Evolutionary conservation across 345 rosid species (phyloP).

Genomic region (Ceriops zippeliana): DNA sequence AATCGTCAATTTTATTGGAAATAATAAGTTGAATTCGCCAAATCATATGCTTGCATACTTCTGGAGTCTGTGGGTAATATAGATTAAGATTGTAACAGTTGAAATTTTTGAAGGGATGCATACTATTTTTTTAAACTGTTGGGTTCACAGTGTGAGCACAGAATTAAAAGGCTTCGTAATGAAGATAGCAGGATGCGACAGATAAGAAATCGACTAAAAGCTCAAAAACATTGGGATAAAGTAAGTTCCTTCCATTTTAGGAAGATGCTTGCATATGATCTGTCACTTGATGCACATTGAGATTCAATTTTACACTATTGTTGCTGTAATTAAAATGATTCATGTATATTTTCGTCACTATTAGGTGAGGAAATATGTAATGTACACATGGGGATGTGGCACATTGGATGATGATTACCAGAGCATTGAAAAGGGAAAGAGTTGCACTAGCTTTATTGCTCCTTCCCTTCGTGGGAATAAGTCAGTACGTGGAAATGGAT

Average conservation of each 20-base stretch:
- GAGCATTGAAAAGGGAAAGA: conserved; percentile 22
- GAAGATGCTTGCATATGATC: conserved; percentile 1
- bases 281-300: not conserved
- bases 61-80: not conserved
- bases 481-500: conserved; percentile 31
- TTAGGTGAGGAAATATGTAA: conserved; percentile 90
- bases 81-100: not conserved
- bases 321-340: conserved; percentile 11
- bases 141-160: conserved; percentile 64
- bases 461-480: conserved; percentile 37
- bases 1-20: too few relatives aligned
- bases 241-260: conserved; percentile 36
- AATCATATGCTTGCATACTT: too few relatives aligned
- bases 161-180: conserved; percentile 70
- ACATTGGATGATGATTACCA: conserved; percentile 39
- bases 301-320: conserved; percentile 1
- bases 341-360: conserved; percentile 9
- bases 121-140: conserved; percentile 21
- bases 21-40: too few relatives aligned
- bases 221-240: conserved; percentile 84
- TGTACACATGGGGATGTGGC: conserved; percentile 71
- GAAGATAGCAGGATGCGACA: conserved; percentile 70
- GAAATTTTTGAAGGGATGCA: not conserved
- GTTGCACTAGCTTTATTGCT: conserved; percentile 33
- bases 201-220: conserved; percentile 68